These are phyloP conservation scores for Melastoma malabathricum DNA, from an alignment of 345 rosid genomes.

Conservation along the genomic window DNA sequence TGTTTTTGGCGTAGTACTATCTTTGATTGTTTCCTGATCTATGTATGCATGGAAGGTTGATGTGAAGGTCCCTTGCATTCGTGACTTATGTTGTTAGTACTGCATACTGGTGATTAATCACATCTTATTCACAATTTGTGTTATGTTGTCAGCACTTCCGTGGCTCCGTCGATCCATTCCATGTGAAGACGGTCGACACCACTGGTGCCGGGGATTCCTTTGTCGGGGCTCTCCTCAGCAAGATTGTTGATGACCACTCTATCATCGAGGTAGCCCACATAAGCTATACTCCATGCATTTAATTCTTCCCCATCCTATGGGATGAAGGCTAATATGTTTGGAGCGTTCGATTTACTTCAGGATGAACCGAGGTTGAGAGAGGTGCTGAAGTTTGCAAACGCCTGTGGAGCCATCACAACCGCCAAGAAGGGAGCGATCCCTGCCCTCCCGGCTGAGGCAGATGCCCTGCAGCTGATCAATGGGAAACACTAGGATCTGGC, in stretches of 20 bases:
- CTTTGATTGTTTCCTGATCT: too few relatives aligned
- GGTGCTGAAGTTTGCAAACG: slow-evolving; percentile 62
- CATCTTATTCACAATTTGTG: too few relatives aligned
- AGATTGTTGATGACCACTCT: slow-evolving; percentile 58
- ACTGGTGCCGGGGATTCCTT: slow-evolving; percentile 97
- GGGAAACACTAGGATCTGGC: slow-evolving; percentile 8
- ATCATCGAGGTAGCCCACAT: slow-evolving; percentile 42
- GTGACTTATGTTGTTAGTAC: too few relatives aligned
- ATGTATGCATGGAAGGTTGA: too few relatives aligned
- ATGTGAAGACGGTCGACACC: slow-evolving; percentile 66
- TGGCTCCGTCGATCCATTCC: slow-evolving; percentile 72
- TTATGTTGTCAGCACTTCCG: slow-evolving; percentile 36
- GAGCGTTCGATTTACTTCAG: slow-evolving; percentile 15
- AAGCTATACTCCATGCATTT: too few relatives aligned
- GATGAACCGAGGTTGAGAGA: slow-evolving; percentile 68
- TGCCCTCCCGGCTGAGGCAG: slow-evolving; percentile 63
- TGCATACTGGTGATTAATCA: too few relatives aligned
- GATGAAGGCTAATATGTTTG: neutral
- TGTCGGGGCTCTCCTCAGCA: slow-evolving; percentile 76
- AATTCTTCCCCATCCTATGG: too few relatives aligned
- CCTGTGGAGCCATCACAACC: slow-evolving; percentile 96
- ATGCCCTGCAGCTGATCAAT: slow-evolving; percentile 34
- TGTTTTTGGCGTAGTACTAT: too few relatives aligned
- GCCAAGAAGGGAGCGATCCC: slow-evolving; percentile 98
- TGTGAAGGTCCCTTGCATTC: too few relatives aligned